phyloP scores from a whole-genome alignment of 192 early-diverging fungal genomes.

The Geosiphon pyriformis region DNA sequence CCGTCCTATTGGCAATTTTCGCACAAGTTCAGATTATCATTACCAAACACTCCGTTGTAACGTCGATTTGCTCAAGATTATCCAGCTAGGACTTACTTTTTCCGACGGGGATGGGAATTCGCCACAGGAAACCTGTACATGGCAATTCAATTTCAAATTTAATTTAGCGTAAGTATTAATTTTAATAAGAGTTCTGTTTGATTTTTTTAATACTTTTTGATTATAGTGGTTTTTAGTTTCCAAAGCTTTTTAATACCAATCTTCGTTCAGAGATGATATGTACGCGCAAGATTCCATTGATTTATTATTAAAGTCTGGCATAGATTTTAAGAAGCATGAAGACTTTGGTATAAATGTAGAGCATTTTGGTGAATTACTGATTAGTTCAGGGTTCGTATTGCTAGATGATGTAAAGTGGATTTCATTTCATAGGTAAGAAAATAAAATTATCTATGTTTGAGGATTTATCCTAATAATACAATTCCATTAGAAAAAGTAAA shows the following conservation, averaged over 20 bases:
- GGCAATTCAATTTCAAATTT: slow-evolving; percentile 99
- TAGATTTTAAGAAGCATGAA: slow-evolving; percentile 95
- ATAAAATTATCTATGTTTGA: neutral
- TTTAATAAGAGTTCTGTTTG: neutral
- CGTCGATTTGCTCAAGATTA: slow-evolving; percentile 95
- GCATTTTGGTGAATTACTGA: slow-evolving; percentile 96
- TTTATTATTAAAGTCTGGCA: slow-evolving; percentile 91
- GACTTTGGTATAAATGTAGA: slow-evolving; percentile 93
- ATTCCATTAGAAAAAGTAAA: too few species aligned
- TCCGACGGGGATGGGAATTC: slow-evolving; percentile 81
- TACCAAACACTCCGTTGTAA: slow-evolving; percentile 97
- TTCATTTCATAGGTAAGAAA: slow-evolving; percentile 91
- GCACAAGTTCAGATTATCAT: slow-evolving; percentile 94
- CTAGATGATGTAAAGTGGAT: slow-evolving; percentile 95
- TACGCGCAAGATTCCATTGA: slow-evolving; percentile 99
- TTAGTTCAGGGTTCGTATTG: slow-evolving; percentile 93
- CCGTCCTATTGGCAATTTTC: slow-evolving; percentile 94
- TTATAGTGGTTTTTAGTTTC: neutral
- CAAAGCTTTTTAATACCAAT: neutral
- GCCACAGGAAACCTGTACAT: slow-evolving; percentile 83
- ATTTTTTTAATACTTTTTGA: slow-evolving; percentile 7
- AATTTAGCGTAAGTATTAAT: slow-evolving; percentile 60
- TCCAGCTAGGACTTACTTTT: slow-evolving; percentile 96
- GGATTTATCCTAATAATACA: too few species aligned
- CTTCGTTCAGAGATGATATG: slow-evolving; percentile 77